Evolutionary conservation across 345 rosid species (phyloP).

Genomic region (Salix caprea): DNA sequence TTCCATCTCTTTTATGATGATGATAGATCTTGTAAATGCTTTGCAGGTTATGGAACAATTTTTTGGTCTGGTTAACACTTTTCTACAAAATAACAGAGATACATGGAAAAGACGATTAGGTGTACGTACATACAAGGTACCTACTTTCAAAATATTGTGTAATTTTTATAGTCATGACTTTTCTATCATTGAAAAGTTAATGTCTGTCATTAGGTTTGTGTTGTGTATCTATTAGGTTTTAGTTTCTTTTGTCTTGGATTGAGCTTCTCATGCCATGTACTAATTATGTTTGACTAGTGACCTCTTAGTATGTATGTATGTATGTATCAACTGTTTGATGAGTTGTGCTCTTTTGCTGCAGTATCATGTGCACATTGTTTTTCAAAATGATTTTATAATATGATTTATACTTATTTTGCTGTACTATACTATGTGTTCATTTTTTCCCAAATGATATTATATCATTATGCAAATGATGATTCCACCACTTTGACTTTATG

Average conservation of each 20-base stretch:
- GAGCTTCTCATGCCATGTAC: neutral
- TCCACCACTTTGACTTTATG: neutral
- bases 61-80: slow-evolving; percentile 88
- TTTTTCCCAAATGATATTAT: neutral
- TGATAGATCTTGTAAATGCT: slow-evolving; percentile 5
- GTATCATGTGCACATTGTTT: too few relatives aligned
- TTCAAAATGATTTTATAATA: too few relatives aligned
- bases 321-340: neutral
- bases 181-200: neutral
- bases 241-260: neutral
- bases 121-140: slow-evolving; percentile 91
- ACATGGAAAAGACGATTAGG: slow-evolving; percentile 87
- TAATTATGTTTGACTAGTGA: neutral
- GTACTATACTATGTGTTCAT: neutral
- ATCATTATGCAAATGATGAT: neutral
- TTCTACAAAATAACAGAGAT: slow-evolving; percentile 72
- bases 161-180: neutral
- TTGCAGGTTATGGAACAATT: slow-evolving; percentile 98
- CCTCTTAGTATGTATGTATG: neutral
- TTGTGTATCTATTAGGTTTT: neutral
- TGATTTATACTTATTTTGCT: neutral
- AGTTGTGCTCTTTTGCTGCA: neutral
- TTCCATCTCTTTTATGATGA: neutral
- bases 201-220: neutral
- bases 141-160: neutral